Evolutionary conservation across 805 yeast genomes (phyloP), one percentile per base, ranked within the genome.

Genomic region (Nakazawaea laoshanensis): DNA sequence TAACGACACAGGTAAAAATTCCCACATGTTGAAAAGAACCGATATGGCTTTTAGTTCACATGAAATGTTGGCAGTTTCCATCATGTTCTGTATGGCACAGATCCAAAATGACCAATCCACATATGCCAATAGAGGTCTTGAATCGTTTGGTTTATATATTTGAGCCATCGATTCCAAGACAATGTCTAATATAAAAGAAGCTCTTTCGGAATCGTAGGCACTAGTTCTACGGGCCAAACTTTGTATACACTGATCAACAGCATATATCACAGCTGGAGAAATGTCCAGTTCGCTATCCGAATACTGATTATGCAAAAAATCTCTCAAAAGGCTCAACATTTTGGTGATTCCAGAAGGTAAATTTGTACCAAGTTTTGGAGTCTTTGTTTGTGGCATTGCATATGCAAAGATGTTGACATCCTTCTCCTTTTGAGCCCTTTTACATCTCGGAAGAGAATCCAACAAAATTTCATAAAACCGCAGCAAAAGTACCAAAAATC

Each of bases 61-160:
- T 42, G 73, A 77, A 42, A 74, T 63, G 49, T 72, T 82, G 28
- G 72, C 74, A 6, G 85, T 72, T 6, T 59, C 47, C n/a, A 84
- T 50, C 77, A 84, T 69, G 36, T 71, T 59, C 38, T 69, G 55
- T 10, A 63, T 52, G 11, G 81, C 77, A 34, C 65, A 61, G 5
- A 79, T 51, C 95, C 95, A 85, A 47, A 86, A 84, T 32, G 61
- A 58, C 92, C 94, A 85, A 55, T 80, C 71, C 16, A 83, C 53
- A 51, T 38, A 37, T 12, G 50, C 8, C n/a, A 44, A 27, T 8
- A 34, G 27, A 12, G 19, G 29, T 20, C 18, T 27, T 4, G 28
- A 17, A 5, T 36, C 35, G 19, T 23, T 19, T 5, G 31, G 14
- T 15, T 32, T 22, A 27, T 34, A 25, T 10, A 27, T 42, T 28